Percentiles rank a stretch among this genome's conserved stretches.
phyloP scores from a whole-genome alignment of 2,329 filamentous ascomycete species.

The Aschersonia sp. region DNA sequence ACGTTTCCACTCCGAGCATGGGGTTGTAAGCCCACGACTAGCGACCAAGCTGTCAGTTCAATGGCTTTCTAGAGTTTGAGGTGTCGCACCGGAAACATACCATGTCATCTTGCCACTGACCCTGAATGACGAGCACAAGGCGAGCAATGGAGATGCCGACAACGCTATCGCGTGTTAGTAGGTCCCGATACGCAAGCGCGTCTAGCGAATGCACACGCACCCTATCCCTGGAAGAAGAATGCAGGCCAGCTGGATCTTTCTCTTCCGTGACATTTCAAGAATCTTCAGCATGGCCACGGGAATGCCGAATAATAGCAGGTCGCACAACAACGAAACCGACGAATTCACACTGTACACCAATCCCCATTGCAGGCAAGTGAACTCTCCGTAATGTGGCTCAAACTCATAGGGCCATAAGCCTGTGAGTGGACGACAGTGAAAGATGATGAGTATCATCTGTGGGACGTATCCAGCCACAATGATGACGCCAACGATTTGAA shows the following conservation, averaged over 20 bases:
- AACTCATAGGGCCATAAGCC: conserved; percentile 35
- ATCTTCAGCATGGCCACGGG: conserved; percentile 30
- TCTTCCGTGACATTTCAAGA: conserved; percentile 25
- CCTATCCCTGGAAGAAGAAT: conserved; percentile 33
- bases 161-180: conserved; percentile 18
- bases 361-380: conserved; percentile 33
- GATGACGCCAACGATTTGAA: conserved; percentile 19
- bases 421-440: conserved; percentile 35
- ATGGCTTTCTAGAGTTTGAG: background rate
- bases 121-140: conserved; percentile 29
- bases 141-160: conserved; percentile 32
- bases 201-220: conserved; percentile 15
- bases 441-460: conserved; percentile 33
- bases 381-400: conserved; percentile 23
- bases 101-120: conserved; percentile 29
- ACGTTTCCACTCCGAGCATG: conserved; percentile 31
- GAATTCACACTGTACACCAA: conserved; percentile 36
- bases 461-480: conserved; percentile 28
- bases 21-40: conserved; percentile 34
- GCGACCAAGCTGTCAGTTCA: background rate
- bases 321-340: conserved; percentile 30
- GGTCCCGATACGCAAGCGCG: background rate
- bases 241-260: conserved; percentile 30
- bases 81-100: background rate
- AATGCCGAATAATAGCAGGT: conserved; percentile 34